Percentiles rank a stretch among this genome's conserved stretches.
Evolutionary conservation across 1,284 basidiomycete genomes (phyloP).

Genomic region (Phenoliferia sp.): DNA sequence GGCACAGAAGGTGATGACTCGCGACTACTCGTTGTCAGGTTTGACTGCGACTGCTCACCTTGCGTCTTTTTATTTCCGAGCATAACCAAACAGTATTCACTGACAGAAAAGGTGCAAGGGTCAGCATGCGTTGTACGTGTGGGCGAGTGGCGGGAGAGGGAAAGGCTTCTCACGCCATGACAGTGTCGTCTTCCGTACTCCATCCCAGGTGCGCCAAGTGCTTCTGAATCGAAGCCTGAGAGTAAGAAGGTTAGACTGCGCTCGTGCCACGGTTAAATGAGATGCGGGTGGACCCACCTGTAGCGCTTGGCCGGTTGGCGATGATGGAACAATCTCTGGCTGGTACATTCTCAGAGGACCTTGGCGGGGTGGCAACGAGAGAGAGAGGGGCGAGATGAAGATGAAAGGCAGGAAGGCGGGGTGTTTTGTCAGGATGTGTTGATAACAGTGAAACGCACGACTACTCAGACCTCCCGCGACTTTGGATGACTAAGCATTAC

Average conservation of each 20-base stretch:
- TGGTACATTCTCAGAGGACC: neutral
- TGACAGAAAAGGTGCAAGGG: conserved; percentile 37
- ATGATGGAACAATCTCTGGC: conserved; percentile 26
- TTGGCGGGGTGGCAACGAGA: no score
- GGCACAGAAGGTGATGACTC: neutral
- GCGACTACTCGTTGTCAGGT: no score
- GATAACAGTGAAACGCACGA: no score
- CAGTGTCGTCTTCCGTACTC: conserved; percentile 73
- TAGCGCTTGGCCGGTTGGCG: conserved; percentile 28
- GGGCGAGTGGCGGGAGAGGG: neutral
- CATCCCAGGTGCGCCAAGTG: conserved; percentile 71
- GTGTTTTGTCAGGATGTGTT: no score
- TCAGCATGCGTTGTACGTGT: neutral
- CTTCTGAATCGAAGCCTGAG: conserved; percentile 69
- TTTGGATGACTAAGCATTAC: no score
- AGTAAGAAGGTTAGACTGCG: neutral
- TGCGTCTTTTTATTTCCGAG: conserved; percentile 81
- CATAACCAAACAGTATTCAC: conserved; percentile 87
- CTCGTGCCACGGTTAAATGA: neutral
- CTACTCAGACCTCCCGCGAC: no score
- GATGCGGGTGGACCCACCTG: conserved; percentile 20
- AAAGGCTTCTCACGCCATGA: conserved; percentile 46
- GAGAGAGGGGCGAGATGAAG: no score
- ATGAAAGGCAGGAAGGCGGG: no score
- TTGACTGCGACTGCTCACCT: conserved; percentile 49